phyloP scores from a whole-genome alignment of 2,329 filamentous ascomycete genomes.

The Knoxdaviesia proteae region DNA sequence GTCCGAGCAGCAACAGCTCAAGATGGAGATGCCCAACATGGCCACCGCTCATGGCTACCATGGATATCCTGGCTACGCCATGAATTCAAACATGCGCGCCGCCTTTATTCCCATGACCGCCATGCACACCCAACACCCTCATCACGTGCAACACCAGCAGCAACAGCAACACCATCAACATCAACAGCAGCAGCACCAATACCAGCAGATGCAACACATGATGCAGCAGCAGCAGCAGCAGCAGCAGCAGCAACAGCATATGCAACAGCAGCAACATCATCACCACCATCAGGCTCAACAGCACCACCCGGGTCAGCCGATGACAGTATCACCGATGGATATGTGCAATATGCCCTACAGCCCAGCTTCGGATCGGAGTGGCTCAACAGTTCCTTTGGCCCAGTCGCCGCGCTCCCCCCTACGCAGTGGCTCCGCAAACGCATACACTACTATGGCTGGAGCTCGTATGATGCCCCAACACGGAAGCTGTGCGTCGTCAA shows the following conservation, averaged over 20 bases:
- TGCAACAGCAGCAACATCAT: not conserved
- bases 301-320: not conserved
- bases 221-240: constrained; percentile 1
- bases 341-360: constrained; percentile 2
- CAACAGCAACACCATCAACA: not conserved
- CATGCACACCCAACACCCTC: constrained; percentile 1
- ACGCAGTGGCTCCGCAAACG: too few relatives aligned
- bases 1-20: constrained; percentile 1
- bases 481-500: not conserved
- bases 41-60: not conserved
- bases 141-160: not conserved
- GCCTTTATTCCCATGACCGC: not conserved
- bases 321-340: constrained; percentile 1
- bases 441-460: not conserved
- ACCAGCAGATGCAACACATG: constrained; percentile 2
- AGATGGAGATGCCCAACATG: constrained; percentile 1
- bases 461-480: not conserved
- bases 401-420: not conserved
- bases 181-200: constrained; percentile 1
- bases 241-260: not conserved
- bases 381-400: constrained; percentile 2
- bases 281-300: not conserved
- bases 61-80: not conserved
- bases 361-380: constrained; percentile 2
- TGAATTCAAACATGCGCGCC: too few relatives aligned